Percentiles rank a stretch among this genome's conserved stretches.
phyloP scores from a whole-genome alignment of 768 basidiomycete genomes.

The Termitomyces eurrhizus region DNA sequence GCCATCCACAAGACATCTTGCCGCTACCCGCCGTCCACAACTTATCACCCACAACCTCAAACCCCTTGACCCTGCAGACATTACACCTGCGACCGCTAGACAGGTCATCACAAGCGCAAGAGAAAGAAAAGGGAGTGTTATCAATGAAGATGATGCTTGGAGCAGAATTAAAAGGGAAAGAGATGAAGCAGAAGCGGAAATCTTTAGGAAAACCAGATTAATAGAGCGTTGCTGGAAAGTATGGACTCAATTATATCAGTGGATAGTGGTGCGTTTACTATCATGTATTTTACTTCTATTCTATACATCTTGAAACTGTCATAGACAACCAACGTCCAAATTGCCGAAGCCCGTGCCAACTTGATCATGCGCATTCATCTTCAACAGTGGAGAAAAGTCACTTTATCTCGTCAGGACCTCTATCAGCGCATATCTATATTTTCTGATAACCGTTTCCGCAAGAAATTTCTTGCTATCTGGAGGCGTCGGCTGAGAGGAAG shows the following conservation, averaged over 20 bases:
- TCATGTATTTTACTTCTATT: neutral
- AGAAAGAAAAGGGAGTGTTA: constrained; percentile 43
- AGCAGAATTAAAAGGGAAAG: constrained; percentile 67
- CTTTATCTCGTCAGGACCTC: constrained; percentile 31
- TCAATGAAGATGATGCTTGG: constrained; percentile 76
- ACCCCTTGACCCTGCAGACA: constrained; percentile 13
- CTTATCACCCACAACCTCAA: constrained; percentile 12
- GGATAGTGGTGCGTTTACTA: constrained; percentile 61
- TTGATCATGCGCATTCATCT: constrained; percentile 57
- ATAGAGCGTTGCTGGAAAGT: constrained; percentile 70
- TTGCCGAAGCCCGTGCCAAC: constrained; percentile 63
- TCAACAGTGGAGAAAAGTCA: constrained; percentile 55
- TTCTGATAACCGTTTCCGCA: constrained; percentile 42
- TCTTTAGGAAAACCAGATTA: constrained; percentile 58
- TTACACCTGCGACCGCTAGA: constrained; percentile 23
- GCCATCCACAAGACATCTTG: constrained; percentile 39
- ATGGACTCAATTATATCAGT: constrained; percentile 68
- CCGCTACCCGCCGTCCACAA: constrained; percentile 29
- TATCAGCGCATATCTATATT: constrained; percentile 39
- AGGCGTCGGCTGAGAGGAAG: constrained; percentile 47
- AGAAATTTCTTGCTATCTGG: constrained; percentile 48
- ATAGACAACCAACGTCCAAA: constrained; percentile 71
- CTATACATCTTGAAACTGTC: neutral
- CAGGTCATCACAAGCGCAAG: constrained; percentile 26
- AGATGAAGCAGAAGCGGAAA: constrained; percentile 69